These are phyloP conservation scores for Termitomyces sp. DNA, from an alignment of 768 basidiomycete genomes.

Conservation along the genomic window DNA sequence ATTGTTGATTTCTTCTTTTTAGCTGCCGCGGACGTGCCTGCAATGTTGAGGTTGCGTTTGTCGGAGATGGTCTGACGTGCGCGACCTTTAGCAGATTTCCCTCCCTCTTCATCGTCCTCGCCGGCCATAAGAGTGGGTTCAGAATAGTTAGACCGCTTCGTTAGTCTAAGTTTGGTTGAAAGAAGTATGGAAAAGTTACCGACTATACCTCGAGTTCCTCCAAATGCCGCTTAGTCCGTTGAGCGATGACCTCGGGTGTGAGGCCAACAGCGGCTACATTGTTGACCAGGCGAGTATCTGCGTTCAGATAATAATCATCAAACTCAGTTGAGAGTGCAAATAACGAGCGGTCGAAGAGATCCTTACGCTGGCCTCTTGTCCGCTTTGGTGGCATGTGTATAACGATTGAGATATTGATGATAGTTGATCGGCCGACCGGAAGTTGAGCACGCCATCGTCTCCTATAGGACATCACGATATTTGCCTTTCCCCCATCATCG, in stretches of 20 bases:
- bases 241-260: constrained; percentile 63
- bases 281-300: constrained; percentile 47
- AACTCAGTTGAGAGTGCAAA: background rate
- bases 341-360: background rate
- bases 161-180: constrained; percentile 7
- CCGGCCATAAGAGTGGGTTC: constrained; percentile 46
- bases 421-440: constrained; percentile 13
- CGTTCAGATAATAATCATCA: constrained; percentile 3
- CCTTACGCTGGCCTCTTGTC: constrained; percentile 43
- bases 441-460: constrained; percentile 21
- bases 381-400: constrained; percentile 39
- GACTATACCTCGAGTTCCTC: constrained; percentile 74
- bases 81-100: constrained; percentile 53
- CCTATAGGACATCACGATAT: background rate
- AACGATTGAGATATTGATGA: background rate
- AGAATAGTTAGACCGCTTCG: constrained; percentile 72
- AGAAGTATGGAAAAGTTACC: constrained; percentile 1
- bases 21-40: constrained; percentile 42
- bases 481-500: constrained; percentile 4
- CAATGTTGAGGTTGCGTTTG: constrained; percentile 52
- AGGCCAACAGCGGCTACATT: constrained; percentile 36
- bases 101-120: constrained; percentile 42
- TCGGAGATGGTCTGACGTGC: constrained; percentile 78
- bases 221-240: constrained; percentile 70
- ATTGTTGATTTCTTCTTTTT: constrained; percentile 77